These are phyloP conservation scores for Flaveria bidentis DNA, from an alignment of 129 eudicot genomes.

Conservation along the genomic window DNA sequence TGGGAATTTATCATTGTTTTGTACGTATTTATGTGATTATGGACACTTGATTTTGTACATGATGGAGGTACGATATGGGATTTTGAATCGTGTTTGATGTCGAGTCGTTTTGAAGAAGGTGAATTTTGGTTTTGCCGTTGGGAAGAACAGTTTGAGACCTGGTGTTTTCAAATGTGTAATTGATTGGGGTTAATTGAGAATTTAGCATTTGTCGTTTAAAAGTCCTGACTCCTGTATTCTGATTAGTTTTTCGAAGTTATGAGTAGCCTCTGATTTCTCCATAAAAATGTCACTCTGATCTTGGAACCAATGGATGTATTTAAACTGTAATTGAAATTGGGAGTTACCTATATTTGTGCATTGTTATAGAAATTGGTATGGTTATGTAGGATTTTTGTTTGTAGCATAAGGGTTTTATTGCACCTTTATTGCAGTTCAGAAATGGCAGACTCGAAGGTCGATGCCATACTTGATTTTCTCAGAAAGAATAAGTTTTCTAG, in stretches of 20 bases:
- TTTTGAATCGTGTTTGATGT: neutral
- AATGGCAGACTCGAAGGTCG: constrained; percentile 78
- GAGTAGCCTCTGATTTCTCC: neutral
- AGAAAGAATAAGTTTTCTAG: constrained; percentile 73
- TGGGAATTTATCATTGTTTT: constrained; percentile 3
- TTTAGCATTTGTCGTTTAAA: neutral
- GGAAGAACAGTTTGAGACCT: neutral
- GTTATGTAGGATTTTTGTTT: neutral
- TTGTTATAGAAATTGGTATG: neutral
- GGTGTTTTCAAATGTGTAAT: neutral
- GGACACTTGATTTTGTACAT: constrained; percentile 11
- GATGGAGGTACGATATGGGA: constrained; percentile 18
- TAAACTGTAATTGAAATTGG: constrained; percentile 13
- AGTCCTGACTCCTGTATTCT: neutral
- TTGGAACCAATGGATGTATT: neutral
- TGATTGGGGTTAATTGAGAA: constrained; percentile 12
- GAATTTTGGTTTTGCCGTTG: neutral
- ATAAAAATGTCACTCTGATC: neutral
- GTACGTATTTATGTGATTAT: neutral
- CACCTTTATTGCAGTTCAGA: constrained; percentile 27
- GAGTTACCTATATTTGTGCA: constrained; percentile 6
- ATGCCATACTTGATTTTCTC: constrained; percentile 70
- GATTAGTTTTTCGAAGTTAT: constrained; percentile 3
- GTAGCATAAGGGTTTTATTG: constrained; percentile 19
- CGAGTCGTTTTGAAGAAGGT: constrained; percentile 7